A percentile compares a stretch with the other conserved stretches of the same genome.
These are phyloP conservation scores for Andrographis paniculata DNA, from an alignment of 305 asterid species.

Conservation along the genomic window DNA sequence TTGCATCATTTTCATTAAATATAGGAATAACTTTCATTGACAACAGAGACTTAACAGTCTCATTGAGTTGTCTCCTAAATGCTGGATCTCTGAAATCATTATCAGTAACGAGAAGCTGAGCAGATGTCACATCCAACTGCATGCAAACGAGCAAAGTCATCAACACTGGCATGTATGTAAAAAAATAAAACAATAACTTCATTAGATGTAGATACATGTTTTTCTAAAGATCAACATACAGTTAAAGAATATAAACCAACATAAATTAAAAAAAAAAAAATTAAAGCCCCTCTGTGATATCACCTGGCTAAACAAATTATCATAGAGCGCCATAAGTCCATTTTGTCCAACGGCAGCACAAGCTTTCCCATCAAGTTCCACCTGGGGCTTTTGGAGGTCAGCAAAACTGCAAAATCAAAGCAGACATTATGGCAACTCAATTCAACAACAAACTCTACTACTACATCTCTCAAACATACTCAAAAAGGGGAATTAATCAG, in stretches of 20 bases:
- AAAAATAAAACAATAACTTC: not conserved
- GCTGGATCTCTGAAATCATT: constrained; percentile 76
- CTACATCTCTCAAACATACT: no score
- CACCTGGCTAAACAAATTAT: constrained; percentile 95
- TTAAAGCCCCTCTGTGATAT: constrained; percentile 2
- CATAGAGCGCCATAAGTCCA: constrained; percentile 96
- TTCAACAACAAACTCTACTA: no score
- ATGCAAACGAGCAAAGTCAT: not conserved
- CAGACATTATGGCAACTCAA: no score
- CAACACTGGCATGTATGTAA: not conserved
- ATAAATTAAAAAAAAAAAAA: not conserved
- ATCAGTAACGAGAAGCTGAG: constrained; percentile 94
- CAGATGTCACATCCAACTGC: constrained; percentile 89
- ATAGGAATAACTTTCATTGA: constrained; percentile 81
- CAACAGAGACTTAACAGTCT: constrained; percentile 61
- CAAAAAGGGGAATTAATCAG: no score
- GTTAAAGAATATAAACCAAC: not conserved
- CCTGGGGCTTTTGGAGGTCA: constrained; percentile 92
- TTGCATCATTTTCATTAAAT: constrained; percentile 93
- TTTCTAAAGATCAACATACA: no score
- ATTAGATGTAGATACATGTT: no score
- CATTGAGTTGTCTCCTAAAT: constrained; percentile 77
- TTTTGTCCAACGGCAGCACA: constrained; percentile 99
- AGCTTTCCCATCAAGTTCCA: constrained; percentile 95
- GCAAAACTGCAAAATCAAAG: constrained; percentile 94